Evolutionary conservation across 164 flowering plant species (phyloP).

Genomic region (Hamamelis virginiana): DNA sequence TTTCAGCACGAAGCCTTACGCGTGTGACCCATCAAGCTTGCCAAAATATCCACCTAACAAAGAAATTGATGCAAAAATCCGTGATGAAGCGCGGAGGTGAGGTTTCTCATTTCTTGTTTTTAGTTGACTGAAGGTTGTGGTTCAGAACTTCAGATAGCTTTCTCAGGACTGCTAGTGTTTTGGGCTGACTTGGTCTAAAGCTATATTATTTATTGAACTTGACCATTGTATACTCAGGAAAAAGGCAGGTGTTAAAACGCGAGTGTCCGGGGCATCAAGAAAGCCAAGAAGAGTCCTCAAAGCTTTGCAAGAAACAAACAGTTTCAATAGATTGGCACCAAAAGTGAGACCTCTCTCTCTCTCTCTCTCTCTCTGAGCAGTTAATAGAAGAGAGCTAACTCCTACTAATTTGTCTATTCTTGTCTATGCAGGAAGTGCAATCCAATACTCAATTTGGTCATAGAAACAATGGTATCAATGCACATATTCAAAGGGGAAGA

Average conservation of each 20-base stretch:
- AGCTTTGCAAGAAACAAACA: conserved; percentile 40
- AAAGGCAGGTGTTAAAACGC: conserved; percentile 36
- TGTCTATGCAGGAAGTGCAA: conserved; percentile 32
- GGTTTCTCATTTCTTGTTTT: conserved; percentile 2
- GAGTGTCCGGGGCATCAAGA: conserved; percentile 42
- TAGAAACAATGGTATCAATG: conserved; percentile 18
- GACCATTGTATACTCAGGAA: conserved; percentile 41
- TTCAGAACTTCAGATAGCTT: not conserved
- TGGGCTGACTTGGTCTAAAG: not conserved
- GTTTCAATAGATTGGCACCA: conserved; percentile 23
- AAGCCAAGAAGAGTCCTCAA: conserved; percentile 41
- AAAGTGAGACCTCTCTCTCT: conserved; percentile 31
- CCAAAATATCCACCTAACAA: conserved; percentile 90
- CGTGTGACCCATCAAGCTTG: conserved; percentile 83
- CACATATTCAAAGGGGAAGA: conserved; percentile 18
- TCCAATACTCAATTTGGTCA: conserved; percentile 14
- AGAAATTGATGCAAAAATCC: conserved; percentile 82
- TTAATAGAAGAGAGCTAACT: not conserved
- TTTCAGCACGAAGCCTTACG: conserved; percentile 72
- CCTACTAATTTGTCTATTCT: not conserved
- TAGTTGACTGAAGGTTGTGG: not conserved
- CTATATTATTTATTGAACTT: too few relatives aligned
- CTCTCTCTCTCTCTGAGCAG: not conserved
- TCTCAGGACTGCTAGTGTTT: not conserved
- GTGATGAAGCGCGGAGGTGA: conserved; percentile 63